A percentile compares a stretch with the other conserved stretches of the same genome.
Conservation (phyloP, 2,329 filamentous ascomycete genomes). For the Penicillium rolfsii region DNA sequence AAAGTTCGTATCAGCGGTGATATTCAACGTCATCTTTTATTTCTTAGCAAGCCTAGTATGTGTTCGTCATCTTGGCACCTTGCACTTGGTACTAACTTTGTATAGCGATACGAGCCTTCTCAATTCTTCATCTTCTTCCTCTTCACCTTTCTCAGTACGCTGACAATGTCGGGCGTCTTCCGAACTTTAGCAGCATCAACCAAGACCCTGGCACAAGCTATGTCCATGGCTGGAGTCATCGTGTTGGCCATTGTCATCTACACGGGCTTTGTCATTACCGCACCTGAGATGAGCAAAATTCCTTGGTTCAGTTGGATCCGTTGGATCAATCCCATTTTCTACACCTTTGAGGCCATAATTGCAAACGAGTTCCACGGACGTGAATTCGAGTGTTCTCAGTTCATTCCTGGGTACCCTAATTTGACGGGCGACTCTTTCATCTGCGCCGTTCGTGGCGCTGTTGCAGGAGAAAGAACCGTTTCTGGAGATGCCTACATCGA, state of each 20-base stretch:
- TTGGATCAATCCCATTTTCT: constrained; percentile 67
- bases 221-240: constrained; percentile 58
- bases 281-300: constrained; percentile 55
- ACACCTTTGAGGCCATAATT: constrained; percentile 65
- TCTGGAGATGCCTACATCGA: constrained; percentile 65
- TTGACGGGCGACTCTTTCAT: constrained; percentile 54
- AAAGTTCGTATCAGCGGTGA: constrained; percentile 71
- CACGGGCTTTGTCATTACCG: constrained; percentile 67
- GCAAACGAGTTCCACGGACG: constrained; percentile 62
- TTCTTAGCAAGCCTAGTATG: constrained; percentile 75
- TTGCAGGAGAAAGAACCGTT: constrained; percentile 58
- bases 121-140: constrained; percentile 67
- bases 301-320: constrained; percentile 70
- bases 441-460: constrained; percentile 59
- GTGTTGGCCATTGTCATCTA: constrained; percentile 65
- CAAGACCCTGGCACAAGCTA: constrained; percentile 65
- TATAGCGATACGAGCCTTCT: constrained; percentile 40
- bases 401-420: constrained; percentile 51
- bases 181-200: constrained; percentile 63
- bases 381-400: constrained; percentile 59
- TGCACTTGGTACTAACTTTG: constrained; percentile 16
- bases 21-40: constrained; percentile 81
- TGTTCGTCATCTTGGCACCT: too few relatives aligned
- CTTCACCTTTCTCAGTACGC: constrained; percentile 62
- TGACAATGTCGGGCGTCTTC: constrained; percentile 63